A percentile compares a stretch with the other conserved stretches of the same genome.
phyloP scores from a whole-genome alignment of 805 yeast species.

The Kuraishia floccosa region DNA sequence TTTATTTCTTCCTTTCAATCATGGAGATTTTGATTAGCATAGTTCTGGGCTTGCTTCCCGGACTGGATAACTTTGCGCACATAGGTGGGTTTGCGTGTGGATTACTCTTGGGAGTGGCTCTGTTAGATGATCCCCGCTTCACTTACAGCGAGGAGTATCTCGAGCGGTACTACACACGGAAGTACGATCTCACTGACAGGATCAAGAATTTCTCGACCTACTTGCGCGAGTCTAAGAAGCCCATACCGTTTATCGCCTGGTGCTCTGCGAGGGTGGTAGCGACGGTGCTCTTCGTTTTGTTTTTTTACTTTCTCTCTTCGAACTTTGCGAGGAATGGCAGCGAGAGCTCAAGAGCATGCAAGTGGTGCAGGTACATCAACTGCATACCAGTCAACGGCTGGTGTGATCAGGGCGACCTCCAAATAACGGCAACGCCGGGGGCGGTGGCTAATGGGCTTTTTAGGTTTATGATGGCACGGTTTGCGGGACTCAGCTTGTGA shows the following conservation, averaged over 20 bases:
- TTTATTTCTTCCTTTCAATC: conserved; percentile 34
- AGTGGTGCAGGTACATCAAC: conserved; percentile 66
- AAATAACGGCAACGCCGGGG: not conserved
- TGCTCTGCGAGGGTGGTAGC: conserved; percentile 30
- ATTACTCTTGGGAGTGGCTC: conserved; percentile 30
- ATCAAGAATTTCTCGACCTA: conserved; percentile 5
- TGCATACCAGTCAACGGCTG: conserved; percentile 63
- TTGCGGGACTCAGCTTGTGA: no score
- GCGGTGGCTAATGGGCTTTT: not conserved
- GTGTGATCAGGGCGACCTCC: conserved; percentile 31
- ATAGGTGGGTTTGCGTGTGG: conserved; percentile 69
- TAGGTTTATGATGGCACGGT: not conserved
- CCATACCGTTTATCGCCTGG: conserved; percentile 40
- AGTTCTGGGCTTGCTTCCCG: conserved; percentile 59
- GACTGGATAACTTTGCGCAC: conserved; percentile 65
- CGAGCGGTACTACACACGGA: conserved; percentile 5
- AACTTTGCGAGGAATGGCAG: conserved; percentile 39
- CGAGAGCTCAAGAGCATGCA: conserved; percentile 29
- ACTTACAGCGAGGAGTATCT: conserved; percentile 11
- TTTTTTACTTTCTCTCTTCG: conserved; percentile 34
- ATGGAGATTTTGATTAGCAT: conserved; percentile 47
- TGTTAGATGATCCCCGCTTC: conserved; percentile 47
- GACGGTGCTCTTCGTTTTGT: conserved; percentile 33
- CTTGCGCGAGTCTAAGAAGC: conserved; percentile 19
- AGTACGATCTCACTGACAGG: not conserved